Percentiles rank a stretch among this genome's conserved stretches.
Conservation (phyloP, 2,329 filamentous ascomycete genomes). For the Aquanectria penicillioides region DNA sequence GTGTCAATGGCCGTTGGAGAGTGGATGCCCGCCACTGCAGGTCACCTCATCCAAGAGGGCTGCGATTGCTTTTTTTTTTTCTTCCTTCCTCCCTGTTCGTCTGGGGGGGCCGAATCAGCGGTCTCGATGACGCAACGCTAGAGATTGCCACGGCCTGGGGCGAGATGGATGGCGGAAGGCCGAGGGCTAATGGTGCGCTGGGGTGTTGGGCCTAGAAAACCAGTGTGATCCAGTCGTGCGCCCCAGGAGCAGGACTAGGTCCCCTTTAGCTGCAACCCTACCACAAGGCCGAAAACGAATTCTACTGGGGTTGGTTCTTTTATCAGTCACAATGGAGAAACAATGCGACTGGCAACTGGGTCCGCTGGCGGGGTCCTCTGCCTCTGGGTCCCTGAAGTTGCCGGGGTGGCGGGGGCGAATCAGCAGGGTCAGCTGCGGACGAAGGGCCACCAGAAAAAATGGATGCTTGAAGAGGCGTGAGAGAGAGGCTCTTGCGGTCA, state of each 20-base stretch:
- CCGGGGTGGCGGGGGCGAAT: constrained; percentile 11
- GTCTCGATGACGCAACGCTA: constrained; percentile 25
- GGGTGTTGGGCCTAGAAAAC: constrained; percentile 10
- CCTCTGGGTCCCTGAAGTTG: not conserved
- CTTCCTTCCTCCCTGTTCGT: constrained; percentile 15
- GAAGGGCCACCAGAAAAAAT: not conserved
- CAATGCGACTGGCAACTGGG: not conserved
- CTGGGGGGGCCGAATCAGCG: constrained; percentile 15
- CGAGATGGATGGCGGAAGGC: constrained; percentile 23
- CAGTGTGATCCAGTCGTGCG: constrained; percentile 9
- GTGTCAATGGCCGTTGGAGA: constrained; percentile 12
- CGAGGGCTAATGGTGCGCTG: constrained; percentile 16
- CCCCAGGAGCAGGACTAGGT: constrained; percentile 1
- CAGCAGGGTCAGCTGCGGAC: constrained; percentile 1
- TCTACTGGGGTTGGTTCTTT: constrained; percentile 3
- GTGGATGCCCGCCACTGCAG: constrained; percentile 14
- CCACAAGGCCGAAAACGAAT: not conserved
- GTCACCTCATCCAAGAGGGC: constrained; percentile 11
- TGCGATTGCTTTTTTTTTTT: constrained; percentile 16
- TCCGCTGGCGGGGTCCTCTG: constrained; percentile 9
- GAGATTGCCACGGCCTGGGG: constrained; percentile 26
- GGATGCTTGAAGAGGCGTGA: not conserved
- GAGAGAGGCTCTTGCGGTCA: not conserved
- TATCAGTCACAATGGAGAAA: constrained; percentile 16
- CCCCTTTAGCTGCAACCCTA: not conserved